Base-by-base conservation (phyloP, 331 rosid genomes). In the Pyrus hybrid region DNA sequence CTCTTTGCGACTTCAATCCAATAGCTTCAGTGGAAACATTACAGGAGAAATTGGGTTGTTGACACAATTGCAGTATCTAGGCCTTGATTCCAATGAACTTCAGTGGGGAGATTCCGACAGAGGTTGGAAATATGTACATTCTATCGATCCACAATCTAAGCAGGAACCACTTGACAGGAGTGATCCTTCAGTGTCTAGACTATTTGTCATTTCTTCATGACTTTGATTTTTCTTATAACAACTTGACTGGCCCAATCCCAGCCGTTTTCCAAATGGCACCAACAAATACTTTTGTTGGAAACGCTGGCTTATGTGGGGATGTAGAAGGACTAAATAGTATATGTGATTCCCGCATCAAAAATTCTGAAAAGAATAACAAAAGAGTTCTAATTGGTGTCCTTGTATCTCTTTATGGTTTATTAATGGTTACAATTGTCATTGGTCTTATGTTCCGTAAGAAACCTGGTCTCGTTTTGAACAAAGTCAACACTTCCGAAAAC, bases 181-280 rank as follows among this genome's bases (percentile, higher is more conserved):
- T 7, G 37, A 32, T 32, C 37, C 37, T 2, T 32, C 37, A 7
- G 37, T 1, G 8, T 32, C 37, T 32, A 32, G 37, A 7, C 37
- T 7, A 32, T 32, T 7, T 1, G 14, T 3, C 0, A 0, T 11
- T 0, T 41, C 14, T 3, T 9, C 13, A 0, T 37, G 13, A 0
- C 11, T 29, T 75, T 1, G 86, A 91, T 76, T 87, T 87, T 78
- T 89, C 93, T 63, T 77, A 84, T 73, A 91, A 88, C 61, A 79
- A 84, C 35, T 78, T 88, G 71, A 75, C 74, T 2, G 93, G 93
- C 76, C 43, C 58, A 6, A 81, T 91, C 81, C 91, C 91, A 53
- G 43, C 23, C 4, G 32, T 64, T 90, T 82, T 58, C 73, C 7
- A 60, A 67, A 6, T 0, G 35, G 66, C 12, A 62, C 3, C 11